Percentiles rank a stretch among this genome's conserved stretches.
Conservation (phyloP, 2,329 filamentous ascomycete species). For the Aspergillus proliferans region DNA sequence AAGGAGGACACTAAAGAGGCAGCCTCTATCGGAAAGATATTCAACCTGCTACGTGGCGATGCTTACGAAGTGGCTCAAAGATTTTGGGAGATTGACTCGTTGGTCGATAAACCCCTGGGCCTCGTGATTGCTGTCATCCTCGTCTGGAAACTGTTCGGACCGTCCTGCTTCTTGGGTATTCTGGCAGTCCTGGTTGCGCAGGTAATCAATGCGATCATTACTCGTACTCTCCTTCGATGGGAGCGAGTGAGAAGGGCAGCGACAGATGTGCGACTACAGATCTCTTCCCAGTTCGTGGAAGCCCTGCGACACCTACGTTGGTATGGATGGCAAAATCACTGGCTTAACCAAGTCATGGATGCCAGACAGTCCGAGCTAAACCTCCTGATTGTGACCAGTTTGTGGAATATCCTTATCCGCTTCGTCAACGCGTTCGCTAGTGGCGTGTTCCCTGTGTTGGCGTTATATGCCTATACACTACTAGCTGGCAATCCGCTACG, state of each 20-base stretch:
- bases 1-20: conserved; percentile 44
- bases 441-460: conserved; percentile 70
- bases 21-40: conserved; percentile 82
- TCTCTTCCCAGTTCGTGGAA: conserved; percentile 80
- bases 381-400: conserved; percentile 56
- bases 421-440: conserved; percentile 67
- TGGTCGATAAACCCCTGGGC: conserved; percentile 70
- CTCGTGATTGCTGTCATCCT: conserved; percentile 68
- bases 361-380: conserved; percentile 62
- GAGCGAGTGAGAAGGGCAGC: conserved; percentile 66
- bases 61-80: conserved; percentile 40
- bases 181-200: conserved; percentile 64
- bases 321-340: conserved; percentile 76
- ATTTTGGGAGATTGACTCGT: conserved; percentile 79
- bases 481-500: conserved; percentile 61
- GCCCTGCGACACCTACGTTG: conserved; percentile 73
- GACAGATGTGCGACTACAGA: conserved; percentile 72
- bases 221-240: conserved; percentile 59
- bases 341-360: conserved; percentile 64
- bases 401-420: conserved; percentile 58
- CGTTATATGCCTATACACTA: conserved; percentile 74
- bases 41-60: conserved; percentile 70
- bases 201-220: conserved; percentile 60
- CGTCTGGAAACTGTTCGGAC: conserved; percentile 73
- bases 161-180: conserved; percentile 69